Evolutionary conservation across 2,329 filamentous ascomycete genomes (phyloP), one percentile per base, ranked within the genome.

Genomic region (Colletotrichum agaves): DNA sequence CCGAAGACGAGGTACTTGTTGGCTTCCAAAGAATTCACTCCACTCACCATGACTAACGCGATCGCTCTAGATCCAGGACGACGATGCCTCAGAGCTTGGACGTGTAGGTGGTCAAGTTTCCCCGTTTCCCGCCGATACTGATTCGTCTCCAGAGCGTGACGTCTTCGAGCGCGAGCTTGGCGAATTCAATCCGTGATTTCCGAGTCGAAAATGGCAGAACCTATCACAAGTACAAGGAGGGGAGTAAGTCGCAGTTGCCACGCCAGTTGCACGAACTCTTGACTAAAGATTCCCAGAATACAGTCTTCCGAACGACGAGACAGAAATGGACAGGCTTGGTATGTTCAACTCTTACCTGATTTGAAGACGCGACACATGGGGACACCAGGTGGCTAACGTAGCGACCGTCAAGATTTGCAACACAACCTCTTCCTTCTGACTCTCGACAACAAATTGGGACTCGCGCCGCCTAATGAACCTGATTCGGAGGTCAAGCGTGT

Each of bases 371-470:
- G 8, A 27, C 6, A 27, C 27, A 27, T 8, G 27, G 5, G 27
- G 27, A 27, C 27, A 8, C 6, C 6, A 27, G 27, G 27, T 8
- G 8, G 27, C 35, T 37, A 15, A 37, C 35, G 5, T 21, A 17
- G n/a, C 1, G 5, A 13, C 4, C 15, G 12, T 5, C 10, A 55
- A 55, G 84, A 88, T 65, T 75, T 85, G 71, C 84, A 86, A 72
- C 85, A 88, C 73, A 81, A 86, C 70, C 81, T 88, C 71, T 82
- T 83, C 72, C 83, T 81, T 49, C 64, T 84, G 56, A 72, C 84
- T 35, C 79, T 84, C 43, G 75, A 80, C 35, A 55, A 55, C 17
- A 41, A 2, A 3, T 10, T 55, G 19, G 52, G 52, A 4, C 52
- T 55, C 1, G 52, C 33, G 4, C 52, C 52, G 2, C 52, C 50